Evolutionary conservation across 2,329 filamentous ascomycete species (phyloP).

Genomic region (Paecilomyces formosus): DNA sequence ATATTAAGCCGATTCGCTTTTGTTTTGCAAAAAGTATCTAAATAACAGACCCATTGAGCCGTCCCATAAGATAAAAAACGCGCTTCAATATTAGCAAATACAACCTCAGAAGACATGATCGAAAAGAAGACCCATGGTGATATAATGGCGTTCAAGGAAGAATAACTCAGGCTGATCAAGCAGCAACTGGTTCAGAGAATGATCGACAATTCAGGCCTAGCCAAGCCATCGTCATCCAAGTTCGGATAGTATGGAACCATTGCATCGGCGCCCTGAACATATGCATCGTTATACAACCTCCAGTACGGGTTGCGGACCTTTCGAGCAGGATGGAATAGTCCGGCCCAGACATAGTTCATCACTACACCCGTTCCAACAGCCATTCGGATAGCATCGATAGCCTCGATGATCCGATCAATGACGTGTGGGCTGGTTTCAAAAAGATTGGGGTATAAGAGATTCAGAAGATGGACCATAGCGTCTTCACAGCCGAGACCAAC

Average conservation of each 20-base stretch:
- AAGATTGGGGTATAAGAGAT: conserved; percentile 90
- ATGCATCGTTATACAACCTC: conserved; percentile 94
- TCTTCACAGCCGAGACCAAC: conserved; percentile 96
- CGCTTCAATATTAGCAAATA: neutral
- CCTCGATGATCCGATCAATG: conserved; percentile 95
- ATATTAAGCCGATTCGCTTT: neutral
- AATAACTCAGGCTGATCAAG: neutral
- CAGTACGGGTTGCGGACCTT: conserved; percentile 95
- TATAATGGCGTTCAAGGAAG: neutral
- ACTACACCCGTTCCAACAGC: conserved; percentile 86
- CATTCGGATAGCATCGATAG: conserved; percentile 91
- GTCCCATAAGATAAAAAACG: neutral
- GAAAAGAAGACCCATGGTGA: neutral
- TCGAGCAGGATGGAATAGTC: conserved; percentile 89
- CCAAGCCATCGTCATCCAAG: conserved; percentile 70
- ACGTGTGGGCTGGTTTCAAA: conserved; percentile 98
- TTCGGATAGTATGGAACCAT: conserved; percentile 96
- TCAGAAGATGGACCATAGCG: conserved; percentile 95
- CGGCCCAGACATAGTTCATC: conserved; percentile 98
- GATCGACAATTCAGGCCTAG: conserved; percentile 74
- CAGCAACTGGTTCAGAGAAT: conserved; percentile 53
- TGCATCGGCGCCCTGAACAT: conserved; percentile 84
- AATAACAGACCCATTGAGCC: neutral
- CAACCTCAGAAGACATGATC: neutral
- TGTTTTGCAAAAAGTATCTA: neutral